Percentiles rank a stretch among this genome's conserved stretches.
Conservation (phyloP, 106 monocot species). For the Alisma plantagoaquatica region DNA sequence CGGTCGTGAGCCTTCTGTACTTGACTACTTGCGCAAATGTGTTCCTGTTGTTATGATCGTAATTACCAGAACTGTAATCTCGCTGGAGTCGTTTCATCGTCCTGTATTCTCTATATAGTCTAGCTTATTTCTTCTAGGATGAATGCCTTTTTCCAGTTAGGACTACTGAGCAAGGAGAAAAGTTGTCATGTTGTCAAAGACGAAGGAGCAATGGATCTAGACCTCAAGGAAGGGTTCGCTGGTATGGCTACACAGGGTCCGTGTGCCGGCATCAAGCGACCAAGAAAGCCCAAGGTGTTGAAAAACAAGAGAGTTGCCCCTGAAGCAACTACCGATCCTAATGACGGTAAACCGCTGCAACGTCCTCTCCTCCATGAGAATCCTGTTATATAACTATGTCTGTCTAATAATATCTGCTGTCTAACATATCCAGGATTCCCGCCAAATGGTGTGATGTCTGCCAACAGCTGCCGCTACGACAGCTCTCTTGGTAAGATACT, state of each 20-base stretch:
- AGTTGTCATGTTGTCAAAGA: no score
- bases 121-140: no score
- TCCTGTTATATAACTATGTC: neutral
- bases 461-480: conserved; percentile 58
- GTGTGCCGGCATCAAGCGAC: neutral
- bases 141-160: no score
- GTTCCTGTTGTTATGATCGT: no score
- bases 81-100: no score
- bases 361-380: neutral
- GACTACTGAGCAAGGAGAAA: no score
- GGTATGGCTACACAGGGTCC: neutral
- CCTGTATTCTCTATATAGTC: no score
- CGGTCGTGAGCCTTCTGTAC: no score
- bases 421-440: conserved; percentile 10
- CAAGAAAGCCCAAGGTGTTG: conserved; percentile 26
- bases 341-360: conserved; percentile 20
- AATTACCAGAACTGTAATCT: no score
- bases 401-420: neutral
- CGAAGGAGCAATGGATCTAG: no score
- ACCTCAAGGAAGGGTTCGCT: neutral
- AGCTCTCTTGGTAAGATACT: conserved; percentile 59
- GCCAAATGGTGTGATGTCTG: conserved; percentile 13
- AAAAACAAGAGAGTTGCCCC: conserved; percentile 18
- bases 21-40: no score
- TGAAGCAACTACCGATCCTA: conserved; percentile 9